phyloP scores from a whole-genome alignment of 352 stramenopile species.

The Phytophthora sansomeana region DNA sequence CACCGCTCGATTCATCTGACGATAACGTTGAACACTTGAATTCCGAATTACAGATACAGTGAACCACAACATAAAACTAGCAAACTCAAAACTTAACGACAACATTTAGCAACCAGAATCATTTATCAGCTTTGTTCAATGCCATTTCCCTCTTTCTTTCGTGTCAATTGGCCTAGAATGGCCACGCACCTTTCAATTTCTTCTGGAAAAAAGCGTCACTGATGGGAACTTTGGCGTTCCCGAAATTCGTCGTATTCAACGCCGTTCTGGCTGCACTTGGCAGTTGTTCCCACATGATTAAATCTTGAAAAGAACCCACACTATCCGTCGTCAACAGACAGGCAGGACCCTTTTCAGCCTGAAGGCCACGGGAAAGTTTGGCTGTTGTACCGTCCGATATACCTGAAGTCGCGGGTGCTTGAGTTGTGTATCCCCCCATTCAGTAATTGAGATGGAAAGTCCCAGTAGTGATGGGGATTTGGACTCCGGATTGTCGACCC shows the following conservation, averaged over 20 bases:
- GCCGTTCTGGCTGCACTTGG: constrained; percentile 14
- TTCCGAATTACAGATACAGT: not conserved
- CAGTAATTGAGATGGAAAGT: constrained; percentile 10
- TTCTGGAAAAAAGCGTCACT: constrained; percentile 18
- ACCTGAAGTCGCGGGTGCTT: constrained; percentile 5
- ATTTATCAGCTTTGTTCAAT: no score
- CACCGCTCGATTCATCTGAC: constrained; percentile 8
- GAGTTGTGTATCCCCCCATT: constrained; percentile 15
- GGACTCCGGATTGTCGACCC: constrained; percentile 16
- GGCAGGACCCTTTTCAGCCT: constrained; percentile 7
- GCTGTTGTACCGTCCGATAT: constrained; percentile 14
- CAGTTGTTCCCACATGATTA: constrained; percentile 31
- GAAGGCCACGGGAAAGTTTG: constrained; percentile 9
- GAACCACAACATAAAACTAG: not conserved
- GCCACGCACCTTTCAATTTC: constrained; percentile 20
- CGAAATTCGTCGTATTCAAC: constrained; percentile 22
- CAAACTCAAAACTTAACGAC: no score
- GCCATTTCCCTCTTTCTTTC: not conserved
- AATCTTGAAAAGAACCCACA: not conserved
- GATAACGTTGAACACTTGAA: not conserved
- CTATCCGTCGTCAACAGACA: constrained; percentile 16
- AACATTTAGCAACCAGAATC: no score
- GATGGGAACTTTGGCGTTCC: constrained; percentile 13
- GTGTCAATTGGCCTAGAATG: constrained; percentile 11
- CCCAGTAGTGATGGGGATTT: constrained; percentile 9